Base-by-base conservation (phyloP, 1,284 basidiomycete species). In the Fistulina hepatica region DNA sequence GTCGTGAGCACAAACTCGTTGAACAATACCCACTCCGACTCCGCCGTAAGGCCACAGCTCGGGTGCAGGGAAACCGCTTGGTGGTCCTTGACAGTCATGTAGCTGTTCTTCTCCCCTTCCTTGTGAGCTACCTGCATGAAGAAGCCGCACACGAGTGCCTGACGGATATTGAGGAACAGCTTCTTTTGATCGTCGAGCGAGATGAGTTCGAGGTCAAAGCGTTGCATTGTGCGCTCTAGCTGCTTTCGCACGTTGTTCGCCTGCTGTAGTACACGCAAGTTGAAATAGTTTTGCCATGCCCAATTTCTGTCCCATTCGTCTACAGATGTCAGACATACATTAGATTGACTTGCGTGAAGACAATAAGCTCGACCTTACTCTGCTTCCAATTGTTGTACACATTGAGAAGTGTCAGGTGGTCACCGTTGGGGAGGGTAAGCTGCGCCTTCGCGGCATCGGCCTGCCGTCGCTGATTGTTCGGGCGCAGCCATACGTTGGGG, bases 61-160 rank as follows among this genome's bases (percentile, higher is more conserved):
- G 94, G 89, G 57, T 99, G 94, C n/a, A 97, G 66, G n/a, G 67
- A 69, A 6, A 97, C 93, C 27, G 88, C 74, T 80, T 93, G 90
- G 53, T 93, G 90, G 56, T 97, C 92, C 63, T 97, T 97, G 46
- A 95, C 79, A 0, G 92, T 97, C 47, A 80, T 54, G 57, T 93
- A 93, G 42, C 66, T 72, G 3, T 77, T 77, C 64, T 90, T 91
- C 52, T 90, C 85, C n/a, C 89, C 89, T 53, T 92, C 88, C 57
- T 89, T 90, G 60, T 97, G 91, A 5, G 93, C 94, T 6, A 94
- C 80, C 57, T 97, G 94, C 94, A 97, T 97, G 64, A 98, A 99
- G 71, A 91, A 98, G 1, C 93, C 94, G 53, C 83, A 88, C 1
- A 89, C 82, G 31, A 98, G 68, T 2, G 85, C 81, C 59, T 83